Conservation (phyloP, 2,329 filamentous ascomycete species). For the Neofusicoccum ribis region DNA sequence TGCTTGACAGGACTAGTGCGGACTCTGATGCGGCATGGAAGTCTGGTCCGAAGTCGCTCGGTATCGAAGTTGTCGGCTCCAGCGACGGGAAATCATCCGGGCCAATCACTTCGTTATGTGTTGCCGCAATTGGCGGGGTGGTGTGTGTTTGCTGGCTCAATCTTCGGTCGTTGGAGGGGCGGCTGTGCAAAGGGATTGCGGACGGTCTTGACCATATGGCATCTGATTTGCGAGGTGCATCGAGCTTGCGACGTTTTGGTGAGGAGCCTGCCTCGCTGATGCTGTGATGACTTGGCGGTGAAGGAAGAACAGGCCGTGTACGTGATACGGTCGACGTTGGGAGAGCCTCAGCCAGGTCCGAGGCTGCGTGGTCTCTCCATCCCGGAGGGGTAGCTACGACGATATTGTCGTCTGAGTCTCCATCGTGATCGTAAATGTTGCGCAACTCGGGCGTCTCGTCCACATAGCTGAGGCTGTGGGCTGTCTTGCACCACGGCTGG, state of each 20-base stretch:
- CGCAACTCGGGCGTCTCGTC: slow-evolving; percentile 35
- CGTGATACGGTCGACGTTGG: background rate
- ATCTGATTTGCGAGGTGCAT: background rate
- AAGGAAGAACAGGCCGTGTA: background rate
- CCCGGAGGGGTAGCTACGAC: slow-evolving; percentile 16
- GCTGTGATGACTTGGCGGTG: background rate
- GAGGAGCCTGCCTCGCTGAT: background rate
- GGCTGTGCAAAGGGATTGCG: background rate
- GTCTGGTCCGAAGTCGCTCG: slow-evolving; percentile 19
- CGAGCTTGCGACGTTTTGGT: slow-evolving; percentile 17
- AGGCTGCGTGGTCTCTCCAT: slow-evolving; percentile 16
- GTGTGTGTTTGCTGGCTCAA: background rate
- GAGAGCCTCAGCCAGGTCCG: background rate
- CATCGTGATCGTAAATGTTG: slow-evolving; percentile 32
- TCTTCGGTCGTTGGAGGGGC: background rate
- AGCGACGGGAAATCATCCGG: slow-evolving; percentile 20
- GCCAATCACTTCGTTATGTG: background rate
- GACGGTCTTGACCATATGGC: background rate
- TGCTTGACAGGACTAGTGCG: slow-evolving; percentile 24
- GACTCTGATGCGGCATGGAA: slow-evolving; percentile 19
- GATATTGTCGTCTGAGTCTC: slow-evolving; percentile 21
- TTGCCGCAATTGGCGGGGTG: background rate
- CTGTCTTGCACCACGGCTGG: slow-evolving; percentile 33
- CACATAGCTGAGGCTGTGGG: slow-evolving; percentile 31
- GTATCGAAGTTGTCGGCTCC: slow-evolving; percentile 23